Evolutionary conservation across 225 moss, liverwort and hornwort genomes (phyloP).

Genomic region (Pseudoscleropodium purum): DNA sequence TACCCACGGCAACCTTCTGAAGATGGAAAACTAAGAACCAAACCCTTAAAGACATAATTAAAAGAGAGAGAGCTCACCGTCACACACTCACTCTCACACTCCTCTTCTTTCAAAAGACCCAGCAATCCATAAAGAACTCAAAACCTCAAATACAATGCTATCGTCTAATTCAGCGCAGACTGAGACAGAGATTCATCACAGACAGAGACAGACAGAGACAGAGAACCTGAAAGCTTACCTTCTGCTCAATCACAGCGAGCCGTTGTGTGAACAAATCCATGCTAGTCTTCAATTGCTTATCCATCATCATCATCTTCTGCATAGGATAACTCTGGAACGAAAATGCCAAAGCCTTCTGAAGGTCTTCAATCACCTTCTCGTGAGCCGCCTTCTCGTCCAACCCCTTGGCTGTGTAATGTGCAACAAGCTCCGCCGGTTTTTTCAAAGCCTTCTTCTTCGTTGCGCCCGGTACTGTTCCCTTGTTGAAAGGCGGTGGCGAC

Average conservation of each 20-base stretch:
- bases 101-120: neutral
- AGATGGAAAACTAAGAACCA: neutral
- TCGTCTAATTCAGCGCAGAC: neutral
- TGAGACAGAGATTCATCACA: neutral
- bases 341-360: slow-evolving; percentile 77
- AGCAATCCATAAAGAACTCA: neutral
- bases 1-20: neutral
- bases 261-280: slow-evolving; percentile 49
- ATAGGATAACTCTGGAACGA: slow-evolving; percentile 72
- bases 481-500: slow-evolving; percentile 20
- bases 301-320: slow-evolving; percentile 66
- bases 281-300: slow-evolving; percentile 38
- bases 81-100: neutral
- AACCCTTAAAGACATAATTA: neutral
- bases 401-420: slow-evolving; percentile 59
- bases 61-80: neutral
- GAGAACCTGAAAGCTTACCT: slow-evolving; percentile 3
- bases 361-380: slow-evolving; percentile 70
- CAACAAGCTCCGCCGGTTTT: slow-evolving; percentile 61
- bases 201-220: neutral
- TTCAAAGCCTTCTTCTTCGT: slow-evolving; percentile 23
- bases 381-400: slow-evolving; percentile 73
- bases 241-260: slow-evolving; percentile 50
- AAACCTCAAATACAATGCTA: neutral
- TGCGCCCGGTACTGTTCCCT: neutral